phyloP scores from a whole-genome alignment of 106 monocot genomes.

The Dendrobium officinale region DNA sequence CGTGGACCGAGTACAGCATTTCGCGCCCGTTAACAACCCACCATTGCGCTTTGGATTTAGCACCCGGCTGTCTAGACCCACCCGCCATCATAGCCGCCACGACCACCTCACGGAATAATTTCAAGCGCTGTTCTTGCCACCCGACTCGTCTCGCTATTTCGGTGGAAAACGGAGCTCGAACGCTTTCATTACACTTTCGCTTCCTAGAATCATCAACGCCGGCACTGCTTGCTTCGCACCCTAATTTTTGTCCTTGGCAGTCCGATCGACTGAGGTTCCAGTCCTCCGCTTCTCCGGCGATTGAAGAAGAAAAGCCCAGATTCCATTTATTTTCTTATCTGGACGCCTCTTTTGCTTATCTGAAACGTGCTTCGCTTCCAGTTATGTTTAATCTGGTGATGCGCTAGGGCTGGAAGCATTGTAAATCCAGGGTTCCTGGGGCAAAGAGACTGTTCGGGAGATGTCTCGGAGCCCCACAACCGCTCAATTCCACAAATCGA shows the following conservation, averaged over 20 bases:
- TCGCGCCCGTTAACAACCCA: no score
- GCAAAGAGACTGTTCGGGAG: background rate
- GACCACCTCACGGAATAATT: no score
- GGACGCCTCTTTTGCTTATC: background rate
- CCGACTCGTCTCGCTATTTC: background rate
- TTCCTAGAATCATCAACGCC: background rate
- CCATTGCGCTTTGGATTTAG: no score
- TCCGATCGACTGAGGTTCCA: background rate
- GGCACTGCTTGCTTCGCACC: background rate
- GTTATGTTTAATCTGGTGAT: background rate
- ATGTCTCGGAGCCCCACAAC: slow-evolving; percentile 67
- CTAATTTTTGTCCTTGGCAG: background rate
- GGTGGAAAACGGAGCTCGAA: background rate
- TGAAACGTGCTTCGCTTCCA: background rate
- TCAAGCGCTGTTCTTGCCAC: background rate
- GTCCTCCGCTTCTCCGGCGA: background rate
- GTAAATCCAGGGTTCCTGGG: background rate
- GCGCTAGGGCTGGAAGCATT: background rate
- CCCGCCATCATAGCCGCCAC: no score
- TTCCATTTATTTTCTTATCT: background rate
- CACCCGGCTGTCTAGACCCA: no score
- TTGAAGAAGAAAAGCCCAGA: background rate
- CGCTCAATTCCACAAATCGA: slow-evolving; percentile 69
- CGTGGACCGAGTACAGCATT: no score
- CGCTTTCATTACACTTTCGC: background rate